Evolutionary conservation across 2,329 filamentous ascomycete species (phyloP).

Genomic region (Akanthomyces muscarius): DNA sequence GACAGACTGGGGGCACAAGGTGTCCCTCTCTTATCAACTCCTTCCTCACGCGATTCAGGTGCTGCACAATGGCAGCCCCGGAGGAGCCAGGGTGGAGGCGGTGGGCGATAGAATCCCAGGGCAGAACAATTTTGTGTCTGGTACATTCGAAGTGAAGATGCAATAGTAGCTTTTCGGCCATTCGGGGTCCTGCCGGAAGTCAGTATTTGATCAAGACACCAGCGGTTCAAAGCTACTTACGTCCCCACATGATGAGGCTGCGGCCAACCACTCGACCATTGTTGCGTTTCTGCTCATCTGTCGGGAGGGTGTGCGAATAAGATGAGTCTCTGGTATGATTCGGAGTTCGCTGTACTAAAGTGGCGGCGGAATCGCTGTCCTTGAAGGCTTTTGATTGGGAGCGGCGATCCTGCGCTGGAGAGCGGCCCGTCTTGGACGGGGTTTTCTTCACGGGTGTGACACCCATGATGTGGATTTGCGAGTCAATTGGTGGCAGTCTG

Average conservation of each 20-base stretch:
- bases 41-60: conserved; percentile 33
- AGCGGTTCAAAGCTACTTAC: conserved; percentile 30
- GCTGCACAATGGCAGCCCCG: conserved; percentile 36
- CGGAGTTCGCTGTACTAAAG: background rate
- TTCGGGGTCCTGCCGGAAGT: conserved; percentile 36
- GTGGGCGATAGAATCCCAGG: conserved; percentile 39
- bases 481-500: background rate
- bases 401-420: conserved; percentile 19
- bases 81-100: conserved; percentile 39
- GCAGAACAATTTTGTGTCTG: conserved; percentile 30
- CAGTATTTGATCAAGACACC: background rate
- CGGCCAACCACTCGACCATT: conserved; percentile 34
- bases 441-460: conserved; percentile 19
- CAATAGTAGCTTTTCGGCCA: conserved; percentile 43
- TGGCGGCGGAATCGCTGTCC: background rate
- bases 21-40: conserved; percentile 37
- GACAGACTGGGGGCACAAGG: conserved; percentile 35
- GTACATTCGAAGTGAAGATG: conserved; percentile 38
- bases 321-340: conserved; percentile 4
- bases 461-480: conserved; percentile 18
- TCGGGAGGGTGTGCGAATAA: conserved; percentile 13
- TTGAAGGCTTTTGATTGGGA: conserved; percentile 18
- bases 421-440: conserved; percentile 21
- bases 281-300: conserved; percentile 23
- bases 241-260: conserved; percentile 40